Conservation (phyloP, 331 rosid species). For the Malus hybrid region DNA sequence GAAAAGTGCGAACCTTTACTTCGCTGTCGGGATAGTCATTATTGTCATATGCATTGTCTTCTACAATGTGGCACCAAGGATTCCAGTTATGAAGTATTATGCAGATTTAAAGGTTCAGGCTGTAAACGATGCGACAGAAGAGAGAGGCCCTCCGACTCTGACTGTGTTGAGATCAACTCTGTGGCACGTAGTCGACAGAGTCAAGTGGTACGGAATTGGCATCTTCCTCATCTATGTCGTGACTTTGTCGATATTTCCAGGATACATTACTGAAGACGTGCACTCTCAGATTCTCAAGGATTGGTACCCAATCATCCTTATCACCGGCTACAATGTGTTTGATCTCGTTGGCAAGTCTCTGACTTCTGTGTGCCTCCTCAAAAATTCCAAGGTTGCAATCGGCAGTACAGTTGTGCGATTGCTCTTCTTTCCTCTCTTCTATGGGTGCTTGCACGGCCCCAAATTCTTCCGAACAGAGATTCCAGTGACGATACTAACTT, state of each 20-base stretch:
- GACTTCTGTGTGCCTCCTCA: constrained; percentile 58
- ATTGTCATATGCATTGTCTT: constrained; percentile 55
- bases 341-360: constrained; percentile 81
- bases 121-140: constrained; percentile 36
- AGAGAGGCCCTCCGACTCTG: constrained; percentile 45
- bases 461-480: constrained; percentile 72
- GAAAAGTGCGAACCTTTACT: constrained; percentile 76
- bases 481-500: constrained; percentile 58
- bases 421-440: constrained; percentile 83
- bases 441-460: constrained; percentile 75
- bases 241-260: constrained; percentile 84
- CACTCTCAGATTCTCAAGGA: constrained; percentile 68
- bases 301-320: constrained; percentile 74
- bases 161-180: constrained; percentile 58
- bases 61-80: constrained; percentile 55
- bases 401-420: constrained; percentile 57
- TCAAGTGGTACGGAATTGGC: constrained; percentile 77
- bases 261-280: constrained; percentile 89
- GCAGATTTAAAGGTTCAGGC: constrained; percentile 53
- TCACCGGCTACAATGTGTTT: constrained; percentile 61
- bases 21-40: constrained; percentile 52
- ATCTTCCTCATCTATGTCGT: constrained; percentile 56
- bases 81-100: constrained; percentile 82
- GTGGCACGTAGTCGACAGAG: constrained; percentile 55
- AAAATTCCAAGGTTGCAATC: constrained; percentile 49